A percentile compares a stretch with the other conserved stretches of the same genome.
These are phyloP conservation scores for Ruellia speciosa DNA, from an alignment of 305 asterid species.

Conservation along the genomic window DNA sequence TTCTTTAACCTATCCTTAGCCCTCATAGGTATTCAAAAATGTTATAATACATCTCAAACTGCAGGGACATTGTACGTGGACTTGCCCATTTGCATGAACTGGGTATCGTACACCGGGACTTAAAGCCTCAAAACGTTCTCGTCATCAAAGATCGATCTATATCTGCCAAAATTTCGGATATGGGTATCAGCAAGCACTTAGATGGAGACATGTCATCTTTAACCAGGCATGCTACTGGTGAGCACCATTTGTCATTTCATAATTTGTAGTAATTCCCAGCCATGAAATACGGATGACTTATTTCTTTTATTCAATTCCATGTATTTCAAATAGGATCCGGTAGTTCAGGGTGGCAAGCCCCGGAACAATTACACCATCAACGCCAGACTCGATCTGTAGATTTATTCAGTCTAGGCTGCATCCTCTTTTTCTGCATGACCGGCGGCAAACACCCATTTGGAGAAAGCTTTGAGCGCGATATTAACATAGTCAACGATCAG, in stretches of 20 bases:
- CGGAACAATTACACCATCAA: slow-evolving; percentile 69
- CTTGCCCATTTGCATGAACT: slow-evolving; percentile 82
- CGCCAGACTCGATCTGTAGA: slow-evolving; percentile 83
- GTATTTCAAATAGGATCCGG: slow-evolving; percentile 35
- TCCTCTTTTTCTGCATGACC: slow-evolving; percentile 78
- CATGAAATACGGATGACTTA: background rate
- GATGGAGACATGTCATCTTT: slow-evolving; percentile 45
- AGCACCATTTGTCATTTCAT: slow-evolving; percentile 51
- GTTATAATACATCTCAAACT: slow-evolving; percentile 13
- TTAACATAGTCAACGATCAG: slow-evolving; percentile 47
- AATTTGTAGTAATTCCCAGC: background rate
- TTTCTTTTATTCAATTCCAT: background rate
- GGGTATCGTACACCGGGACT: slow-evolving; percentile 76
- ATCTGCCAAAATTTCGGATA: slow-evolving; percentile 57
- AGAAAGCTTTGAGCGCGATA: slow-evolving; percentile 58
- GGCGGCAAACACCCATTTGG: slow-evolving; percentile 86
- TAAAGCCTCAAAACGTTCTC: slow-evolving; percentile 77
- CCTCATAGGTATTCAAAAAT: too few species aligned
- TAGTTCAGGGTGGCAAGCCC: slow-evolving; percentile 96
- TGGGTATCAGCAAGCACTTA: slow-evolving; percentile 87
- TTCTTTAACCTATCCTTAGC: too few species aligned
- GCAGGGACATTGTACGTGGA: slow-evolving; percentile 70
- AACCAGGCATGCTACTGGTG: slow-evolving; percentile 63
- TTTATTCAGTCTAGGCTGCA: slow-evolving; percentile 74
- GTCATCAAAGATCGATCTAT: slow-evolving; percentile 38